Conservation (phyloP, 768 basidiomycete species). For the Suillus brevipes region DNA sequence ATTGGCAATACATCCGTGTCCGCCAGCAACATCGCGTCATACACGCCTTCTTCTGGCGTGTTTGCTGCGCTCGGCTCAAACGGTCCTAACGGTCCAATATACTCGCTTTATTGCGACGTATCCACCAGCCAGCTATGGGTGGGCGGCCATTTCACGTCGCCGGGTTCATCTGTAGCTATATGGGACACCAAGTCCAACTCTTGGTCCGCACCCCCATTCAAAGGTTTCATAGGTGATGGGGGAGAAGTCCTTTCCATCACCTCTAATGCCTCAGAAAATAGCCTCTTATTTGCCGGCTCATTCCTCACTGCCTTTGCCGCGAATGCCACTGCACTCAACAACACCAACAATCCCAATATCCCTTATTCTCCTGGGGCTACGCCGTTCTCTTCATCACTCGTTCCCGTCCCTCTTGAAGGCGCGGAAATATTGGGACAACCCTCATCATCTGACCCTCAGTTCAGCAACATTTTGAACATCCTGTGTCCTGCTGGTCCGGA, state of each 20-base stretch:
- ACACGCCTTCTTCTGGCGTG: slow-evolving; percentile 54
- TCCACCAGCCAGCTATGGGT: slow-evolving; percentile 70
- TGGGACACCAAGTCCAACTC: slow-evolving; percentile 62
- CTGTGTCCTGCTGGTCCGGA: slow-evolving; percentile 87
- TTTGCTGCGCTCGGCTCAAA: slow-evolving; percentile 65
- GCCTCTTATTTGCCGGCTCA: slow-evolving; percentile 85
- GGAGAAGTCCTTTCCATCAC: slow-evolving; percentile 75
- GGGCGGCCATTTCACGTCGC: slow-evolving; percentile 73
- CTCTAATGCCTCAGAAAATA: slow-evolving; percentile 65
- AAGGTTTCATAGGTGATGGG: slow-evolving; percentile 71
- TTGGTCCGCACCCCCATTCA: slow-evolving; percentile 82
- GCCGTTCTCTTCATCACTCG: slow-evolving; percentile 86
- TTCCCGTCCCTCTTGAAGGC: slow-evolving; percentile 68
- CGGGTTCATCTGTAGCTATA: slow-evolving; percentile 65
- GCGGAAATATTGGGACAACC: slow-evolving; percentile 62
- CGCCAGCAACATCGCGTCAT: slow-evolving; percentile 76
- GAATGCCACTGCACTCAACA: slow-evolving; percentile 47
- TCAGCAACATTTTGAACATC: slow-evolving; percentile 63
- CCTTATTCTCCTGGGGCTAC: slow-evolving; percentile 81
- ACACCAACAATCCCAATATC: slow-evolving; percentile 82
- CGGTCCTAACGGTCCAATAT: slow-evolving; percentile 76
- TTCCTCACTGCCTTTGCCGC: slow-evolving; percentile 77
- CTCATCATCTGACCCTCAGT: slow-evolving; percentile 58
- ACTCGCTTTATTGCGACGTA: slow-evolving; percentile 75
- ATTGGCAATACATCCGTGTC: slow-evolving; percentile 48